A percentile compares a stretch with the other conserved stretches of the same genome.
Conservation (phyloP, 805 yeast species). For the Pichia heedii region DNA sequence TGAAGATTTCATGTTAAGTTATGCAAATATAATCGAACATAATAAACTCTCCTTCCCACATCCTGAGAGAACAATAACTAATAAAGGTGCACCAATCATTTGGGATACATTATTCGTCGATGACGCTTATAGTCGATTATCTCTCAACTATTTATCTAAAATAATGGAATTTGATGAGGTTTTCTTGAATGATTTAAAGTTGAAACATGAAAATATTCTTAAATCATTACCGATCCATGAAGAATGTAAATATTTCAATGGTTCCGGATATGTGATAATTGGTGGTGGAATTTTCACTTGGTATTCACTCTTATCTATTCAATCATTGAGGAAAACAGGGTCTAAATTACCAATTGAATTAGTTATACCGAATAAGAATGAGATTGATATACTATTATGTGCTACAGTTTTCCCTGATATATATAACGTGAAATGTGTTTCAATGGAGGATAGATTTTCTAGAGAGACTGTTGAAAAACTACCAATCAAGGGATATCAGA, state of each 20-base stretch:
- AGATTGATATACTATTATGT: conserved; percentile 20
- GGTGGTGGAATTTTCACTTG: conserved; percentile 39
- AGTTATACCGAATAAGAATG: conserved; percentile 11
- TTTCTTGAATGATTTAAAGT: conserved; percentile 37
- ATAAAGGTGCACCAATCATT: conserved; percentile 18
- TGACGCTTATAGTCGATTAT: conserved; percentile 9
- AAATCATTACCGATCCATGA: conserved; percentile 34
- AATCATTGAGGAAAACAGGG: conserved; percentile 34
- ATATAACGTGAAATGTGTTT: conserved; percentile 33
- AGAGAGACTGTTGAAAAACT: conserved; percentile 15
- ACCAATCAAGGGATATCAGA: conserved; percentile 28
- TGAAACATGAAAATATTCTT: conserved; percentile 40
- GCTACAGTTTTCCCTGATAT: conserved; percentile 29
- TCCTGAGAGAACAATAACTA: conserved; percentile 13
- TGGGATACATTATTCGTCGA: conserved; percentile 17
- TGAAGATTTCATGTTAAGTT: background rate
- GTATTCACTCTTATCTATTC: conserved; percentile 31
- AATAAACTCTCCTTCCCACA: conserved; percentile 11
- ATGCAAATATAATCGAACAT: conserved; percentile 6
- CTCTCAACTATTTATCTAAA: conserved; percentile 1
- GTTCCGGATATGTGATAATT: conserved; percentile 30
- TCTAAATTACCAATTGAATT: conserved; percentile 30
- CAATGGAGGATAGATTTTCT: conserved; percentile 30
- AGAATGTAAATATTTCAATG: conserved; percentile 19
- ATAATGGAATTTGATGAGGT: conserved; percentile 25